Conservation (phyloP, 179 eudicot genomes). For the Patellifolia procumbens region DNA sequence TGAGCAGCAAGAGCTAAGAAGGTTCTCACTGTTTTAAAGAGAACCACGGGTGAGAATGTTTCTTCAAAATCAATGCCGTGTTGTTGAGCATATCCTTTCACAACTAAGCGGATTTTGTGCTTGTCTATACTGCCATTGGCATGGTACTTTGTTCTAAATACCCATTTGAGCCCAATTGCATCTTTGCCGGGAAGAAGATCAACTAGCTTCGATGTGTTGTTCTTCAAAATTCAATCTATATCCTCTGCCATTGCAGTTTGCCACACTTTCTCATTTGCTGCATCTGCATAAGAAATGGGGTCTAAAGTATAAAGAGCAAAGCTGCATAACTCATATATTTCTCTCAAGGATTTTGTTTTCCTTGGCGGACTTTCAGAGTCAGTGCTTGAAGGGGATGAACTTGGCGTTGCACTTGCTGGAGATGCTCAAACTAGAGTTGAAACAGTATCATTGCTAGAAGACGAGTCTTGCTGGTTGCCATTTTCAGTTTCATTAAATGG, state of each 20-base stretch:
- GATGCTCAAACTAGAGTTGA: too few relatives aligned
- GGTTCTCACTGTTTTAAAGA: background rate
- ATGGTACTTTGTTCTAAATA: background rate
- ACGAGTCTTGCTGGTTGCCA: too few relatives aligned
- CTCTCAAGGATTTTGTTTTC: background rate
- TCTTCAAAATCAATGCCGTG: background rate
- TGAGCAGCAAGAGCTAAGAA: background rate
- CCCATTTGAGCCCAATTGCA: too few relatives aligned
- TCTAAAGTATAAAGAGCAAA: background rate
- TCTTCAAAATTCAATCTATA: too few relatives aligned
- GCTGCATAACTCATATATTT: background rate
- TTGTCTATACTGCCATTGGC: background rate
- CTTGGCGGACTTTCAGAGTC: conserved; percentile 1
- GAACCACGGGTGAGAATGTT: background rate
- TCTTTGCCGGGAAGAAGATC: background rate
- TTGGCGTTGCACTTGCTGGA: too few relatives aligned
- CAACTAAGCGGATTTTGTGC: background rate
- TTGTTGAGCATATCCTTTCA: background rate
- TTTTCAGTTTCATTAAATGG: too few relatives aligned
- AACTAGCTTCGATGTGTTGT: background rate
- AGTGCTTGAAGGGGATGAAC: too few relatives aligned
- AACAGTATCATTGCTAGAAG: too few relatives aligned
- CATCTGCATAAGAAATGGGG: background rate
- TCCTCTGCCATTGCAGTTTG: conserved; percentile 8
- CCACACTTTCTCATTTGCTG: background rate